Evolutionary conservation across 2,329 filamentous ascomycete genomes (phyloP), one percentile per base, ranked within the genome.

Genomic region (Fusarium duplospermum): DNA sequence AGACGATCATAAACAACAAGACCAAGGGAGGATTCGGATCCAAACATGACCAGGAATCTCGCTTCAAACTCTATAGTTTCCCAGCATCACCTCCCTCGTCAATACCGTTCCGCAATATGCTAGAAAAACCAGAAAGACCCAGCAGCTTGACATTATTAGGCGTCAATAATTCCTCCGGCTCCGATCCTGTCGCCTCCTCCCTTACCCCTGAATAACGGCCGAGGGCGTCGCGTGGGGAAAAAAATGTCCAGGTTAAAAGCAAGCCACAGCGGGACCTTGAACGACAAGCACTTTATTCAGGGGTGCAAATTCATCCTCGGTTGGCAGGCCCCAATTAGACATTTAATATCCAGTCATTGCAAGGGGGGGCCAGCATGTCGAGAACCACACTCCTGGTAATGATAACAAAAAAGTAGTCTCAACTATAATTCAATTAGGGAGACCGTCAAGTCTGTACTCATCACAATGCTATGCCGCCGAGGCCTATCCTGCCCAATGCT

Each of bases 181-280:
- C 56, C n/a, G 16, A 24, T 35, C 22, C 42, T 56, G 45, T 50
- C 22, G 20, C 52, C 31, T 33, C 31, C 54, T 47, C 22, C 50
- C 31, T 31, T 57, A 38, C 42, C 59, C 56, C 54, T 68, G 45
- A 64, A 38, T 31, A 14, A 27, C 54, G n/a, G 35, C 38, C 36
- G 54, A 69, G 33, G 42, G 27, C 33, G 38, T 66, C 58, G 64
- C 64, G 66, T 70, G 38, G 57, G 38, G n/a, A n/a, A n/a, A 56
- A n/a, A 50, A 50, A 11, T 47, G 42, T 22, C 31, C 24, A n/a
- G 63, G 50, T 24, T 4, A 24, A 40, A 31, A 54, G 27, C 27
- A 63, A 67, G 69, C 62, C 64, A 56, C 54, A 63, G 62, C 42
- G 58, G 22, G 58, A 63, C 62, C 27, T 54, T 36, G 42, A 31